Percentiles rank a stretch among this genome's conserved stretches.
Conservation (phyloP, 345 rosid species). For the Salix exigua region DNA sequence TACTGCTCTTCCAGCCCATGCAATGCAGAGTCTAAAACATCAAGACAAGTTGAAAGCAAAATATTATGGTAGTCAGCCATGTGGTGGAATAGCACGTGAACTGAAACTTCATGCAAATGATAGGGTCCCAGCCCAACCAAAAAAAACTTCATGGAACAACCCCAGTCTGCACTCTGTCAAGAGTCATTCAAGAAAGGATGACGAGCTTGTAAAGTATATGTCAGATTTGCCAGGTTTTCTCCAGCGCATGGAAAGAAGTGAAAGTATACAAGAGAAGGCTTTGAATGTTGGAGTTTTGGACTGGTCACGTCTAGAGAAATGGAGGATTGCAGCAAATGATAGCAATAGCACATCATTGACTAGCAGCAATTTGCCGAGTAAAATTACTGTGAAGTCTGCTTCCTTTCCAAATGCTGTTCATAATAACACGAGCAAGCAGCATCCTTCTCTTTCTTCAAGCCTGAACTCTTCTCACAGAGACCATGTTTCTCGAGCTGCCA, state of each 20-base stretch:
- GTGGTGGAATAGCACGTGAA: slow-evolving; percentile 18
- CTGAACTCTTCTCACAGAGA: slow-evolving; percentile 24
- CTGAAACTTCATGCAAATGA: slow-evolving; percentile 15
- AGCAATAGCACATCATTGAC: slow-evolving; percentile 30
- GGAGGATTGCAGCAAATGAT: slow-evolving; percentile 36
- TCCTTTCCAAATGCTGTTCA: slow-evolving; percentile 21
- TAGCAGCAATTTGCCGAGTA: slow-evolving; percentile 18
- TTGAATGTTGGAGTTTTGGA: slow-evolving; percentile 88
- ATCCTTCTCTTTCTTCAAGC: slow-evolving; percentile 23
- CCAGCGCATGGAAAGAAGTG: slow-evolving; percentile 48
- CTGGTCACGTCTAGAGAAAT: slow-evolving; percentile 68
- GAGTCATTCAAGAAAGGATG: slow-evolving; percentile 38
- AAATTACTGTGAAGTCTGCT: slow-evolving; percentile 27
- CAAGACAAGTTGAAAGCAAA: slow-evolving; percentile 36
- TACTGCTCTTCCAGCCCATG: slow-evolving; percentile 20
- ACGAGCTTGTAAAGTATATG: slow-evolving; percentile 80
- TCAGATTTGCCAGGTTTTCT: slow-evolving; percentile 70
- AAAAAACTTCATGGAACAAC: slow-evolving; percentile 28
- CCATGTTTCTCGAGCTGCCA: slow-evolving; percentile 34
- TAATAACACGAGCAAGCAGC: slow-evolving; percentile 26
- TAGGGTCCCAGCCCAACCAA: slow-evolving; percentile 25
- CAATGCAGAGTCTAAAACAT: slow-evolving; percentile 24
- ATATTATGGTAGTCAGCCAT: slow-evolving; percentile 1
- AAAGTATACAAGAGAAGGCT: slow-evolving; percentile 52
- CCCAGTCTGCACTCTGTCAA: slow-evolving; percentile 16